These are phyloP conservation scores for Oryza punctata DNA, from an alignment of 176 grass and related monocot species.

Conservation along the genomic window DNA sequence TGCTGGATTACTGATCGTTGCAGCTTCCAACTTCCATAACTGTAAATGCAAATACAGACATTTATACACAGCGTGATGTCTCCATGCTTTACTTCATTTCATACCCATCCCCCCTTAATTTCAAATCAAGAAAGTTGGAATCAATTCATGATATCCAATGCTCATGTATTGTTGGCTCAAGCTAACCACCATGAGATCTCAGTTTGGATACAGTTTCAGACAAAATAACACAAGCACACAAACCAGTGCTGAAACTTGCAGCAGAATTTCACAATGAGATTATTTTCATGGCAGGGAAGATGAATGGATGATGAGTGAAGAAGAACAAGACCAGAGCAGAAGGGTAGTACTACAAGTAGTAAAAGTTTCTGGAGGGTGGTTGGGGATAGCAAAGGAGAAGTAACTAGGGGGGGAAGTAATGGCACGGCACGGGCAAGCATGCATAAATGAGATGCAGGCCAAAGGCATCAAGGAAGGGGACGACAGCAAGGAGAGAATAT, in stretches of 20 bases:
- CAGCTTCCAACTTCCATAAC: conserved; percentile 47
- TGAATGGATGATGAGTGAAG: not conserved
- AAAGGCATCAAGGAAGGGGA: conserved; percentile 5
- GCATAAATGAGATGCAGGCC: conserved; percentile 37
- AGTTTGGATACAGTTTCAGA: conserved; percentile 1
- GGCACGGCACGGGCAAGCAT: conserved; percentile 17
- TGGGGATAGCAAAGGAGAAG: conserved; percentile 28
- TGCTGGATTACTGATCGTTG: conserved; percentile 13
- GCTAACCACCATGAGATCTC: not conserved
- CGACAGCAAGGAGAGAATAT: conserved; percentile 34
- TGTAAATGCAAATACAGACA: conserved; percentile 24
- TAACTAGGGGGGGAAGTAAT: conserved; percentile 24
- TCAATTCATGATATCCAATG: not conserved
- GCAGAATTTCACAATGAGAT: not conserved
- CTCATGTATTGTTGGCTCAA: not conserved
- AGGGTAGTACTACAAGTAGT: not conserved
- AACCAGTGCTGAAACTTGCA: not conserved
- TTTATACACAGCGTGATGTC: conserved; percentile 19
- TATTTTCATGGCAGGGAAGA: not conserved
- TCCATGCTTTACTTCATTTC: conserved; percentile 8
- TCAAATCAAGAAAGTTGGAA: not conserved
- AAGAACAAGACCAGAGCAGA: not conserved
- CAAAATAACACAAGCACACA: not conserved
- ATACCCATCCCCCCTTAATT: not conserved
- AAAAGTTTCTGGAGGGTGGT: conserved; percentile 14